Base-by-base conservation (phyloP, 306 rosid genomes). In the Citrullus colocynthis region DNA sequence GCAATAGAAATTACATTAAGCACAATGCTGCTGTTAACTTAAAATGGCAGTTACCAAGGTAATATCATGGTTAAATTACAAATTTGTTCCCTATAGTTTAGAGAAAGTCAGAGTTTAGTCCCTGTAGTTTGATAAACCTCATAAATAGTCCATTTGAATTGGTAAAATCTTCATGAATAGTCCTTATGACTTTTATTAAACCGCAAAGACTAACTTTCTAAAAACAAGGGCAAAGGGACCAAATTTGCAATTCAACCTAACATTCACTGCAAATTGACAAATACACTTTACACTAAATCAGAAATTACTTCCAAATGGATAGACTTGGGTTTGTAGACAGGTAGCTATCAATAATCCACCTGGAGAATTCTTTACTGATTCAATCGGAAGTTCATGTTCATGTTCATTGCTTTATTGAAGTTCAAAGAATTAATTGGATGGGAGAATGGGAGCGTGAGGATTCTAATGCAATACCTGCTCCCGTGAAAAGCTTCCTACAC, bases 401-500 rank as follows among this genome's bases (percentile, higher is more conserved):
- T 30, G 44, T 72, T 49, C 15, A 28, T 70, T 49, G 5, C 49
- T 28, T 24, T 44, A 20, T 70, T 70, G 34, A 69, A 70, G 16
- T 72, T 11, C 28, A 30, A 8, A 51, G 28, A 72, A 49, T 70
- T 10, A 42, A n/a, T 18, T 63, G 36, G 49, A 21, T 58, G 73
- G 36, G 75, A 44, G 41, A 55, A 62, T 58, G 56, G 44, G 73
- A 75, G 21, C 37, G 18, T 72, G 65, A 76, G 17, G 28, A 41
- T 58, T 63, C 71, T 37, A 75, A 36, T 57, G 70, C 71, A 61
- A 65, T 77, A 95, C 99, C 96, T 95, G 99, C 88, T 95, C 97
- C 88, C 99, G 91, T 10, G 99, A 92, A 85, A 95, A 95, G 82
- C 86, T 85, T 74, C 99, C 99, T 67, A 95, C 99, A 71, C 99